phyloP scores from a whole-genome alignment of 2,329 filamentous ascomycete species.

The Rhynchosporium secalis region DNA sequence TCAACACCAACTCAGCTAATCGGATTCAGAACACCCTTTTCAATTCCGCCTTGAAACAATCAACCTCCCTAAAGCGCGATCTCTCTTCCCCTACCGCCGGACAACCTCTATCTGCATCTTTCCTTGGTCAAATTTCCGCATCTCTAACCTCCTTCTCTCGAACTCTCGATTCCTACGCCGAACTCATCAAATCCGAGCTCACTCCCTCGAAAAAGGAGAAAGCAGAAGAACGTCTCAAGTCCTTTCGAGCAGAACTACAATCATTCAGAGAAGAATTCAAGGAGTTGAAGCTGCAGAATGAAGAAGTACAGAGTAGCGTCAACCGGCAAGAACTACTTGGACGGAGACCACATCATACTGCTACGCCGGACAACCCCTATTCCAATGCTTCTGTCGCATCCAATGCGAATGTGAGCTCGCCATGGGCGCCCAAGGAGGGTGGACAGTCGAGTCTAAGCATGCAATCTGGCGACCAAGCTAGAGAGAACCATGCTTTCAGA shows the following conservation, averaged over 20 bases:
- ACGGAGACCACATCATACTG: constrained; percentile 78
- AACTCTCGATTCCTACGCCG: constrained; percentile 89
- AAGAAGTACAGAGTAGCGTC: constrained; percentile 65
- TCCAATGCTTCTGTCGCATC: constrained; percentile 52
- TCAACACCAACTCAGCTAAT: constrained; percentile 19
- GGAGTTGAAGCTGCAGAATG: constrained; percentile 71
- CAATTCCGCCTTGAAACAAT: constrained; percentile 84
- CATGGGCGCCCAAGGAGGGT: constrained; percentile 37
- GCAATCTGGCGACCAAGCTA: constrained; percentile 61
- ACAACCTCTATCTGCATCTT: constrained; percentile 56
- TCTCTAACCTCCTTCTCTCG: constrained; percentile 80
- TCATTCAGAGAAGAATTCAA: constrained; percentile 81
- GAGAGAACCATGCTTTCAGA: constrained; percentile 80
- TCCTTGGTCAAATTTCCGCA: constrained; percentile 74
- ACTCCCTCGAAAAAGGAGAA: constrained; percentile 91
- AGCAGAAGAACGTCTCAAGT: constrained; percentile 79
- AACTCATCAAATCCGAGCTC: constrained; percentile 82
- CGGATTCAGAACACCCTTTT: constrained; percentile 73
- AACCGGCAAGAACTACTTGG: constrained; percentile 83
- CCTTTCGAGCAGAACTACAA: constrained; percentile 78
- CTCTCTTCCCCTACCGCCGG: constrained; percentile 68
- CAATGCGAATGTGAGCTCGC: constrained; percentile 26
- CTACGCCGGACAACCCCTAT: constrained; percentile 89
- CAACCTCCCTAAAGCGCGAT: constrained; percentile 74
- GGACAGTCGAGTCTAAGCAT: constrained; percentile 41